These are phyloP conservation scores for Inga oerstediana DNA, from an alignment of 306 rosid genomes.

Conservation along the genomic window DNA sequence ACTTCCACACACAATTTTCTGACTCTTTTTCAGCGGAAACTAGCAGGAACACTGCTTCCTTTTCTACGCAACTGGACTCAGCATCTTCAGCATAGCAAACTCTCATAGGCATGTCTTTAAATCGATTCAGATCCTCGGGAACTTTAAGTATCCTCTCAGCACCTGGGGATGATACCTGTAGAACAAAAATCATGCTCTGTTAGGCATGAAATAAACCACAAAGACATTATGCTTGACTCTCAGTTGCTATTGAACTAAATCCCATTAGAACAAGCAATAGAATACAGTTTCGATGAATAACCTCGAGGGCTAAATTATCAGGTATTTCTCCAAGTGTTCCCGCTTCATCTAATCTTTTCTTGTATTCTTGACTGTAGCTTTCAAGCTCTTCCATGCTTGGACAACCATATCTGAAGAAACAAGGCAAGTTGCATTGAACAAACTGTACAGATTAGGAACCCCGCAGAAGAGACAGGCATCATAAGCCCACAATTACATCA, in stretches of 20 bases:
- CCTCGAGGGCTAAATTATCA: constrained; percentile 83
- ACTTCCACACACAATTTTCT: constrained; percentile 78
- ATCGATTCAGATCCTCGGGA: constrained; percentile 77
- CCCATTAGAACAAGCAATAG: constrained; percentile 1
- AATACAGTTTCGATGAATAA: constrained; percentile 31
- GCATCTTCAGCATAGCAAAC: constrained; percentile 56
- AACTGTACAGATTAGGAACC: constrained; percentile 7
- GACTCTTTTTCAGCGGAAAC: constrained; percentile 62
- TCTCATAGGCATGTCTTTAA: constrained; percentile 78
- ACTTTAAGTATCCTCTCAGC: constrained; percentile 85
- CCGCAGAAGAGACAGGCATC: background rate
- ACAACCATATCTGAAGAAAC: constrained; percentile 77
- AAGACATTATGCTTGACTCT: constrained; percentile 2
- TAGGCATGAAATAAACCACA: constrained; percentile 31
- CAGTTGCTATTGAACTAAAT: constrained; percentile 29
- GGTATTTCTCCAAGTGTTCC: constrained; percentile 88
- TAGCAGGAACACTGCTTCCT: constrained; percentile 62
- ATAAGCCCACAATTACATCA: constrained; percentile 16
- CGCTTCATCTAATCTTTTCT: constrained; percentile 74
- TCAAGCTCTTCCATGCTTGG: constrained; percentile 87
- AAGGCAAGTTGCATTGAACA: constrained; percentile 29
- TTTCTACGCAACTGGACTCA: constrained; percentile 54
- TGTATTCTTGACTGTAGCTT: constrained; percentile 65
- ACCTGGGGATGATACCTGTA: constrained; percentile 90
- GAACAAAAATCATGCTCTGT: constrained; percentile 29